Evolutionary conservation across 352 stramenopile genomes (phyloP).

Genomic region (Globisporangium cylindrosporum): DNA sequence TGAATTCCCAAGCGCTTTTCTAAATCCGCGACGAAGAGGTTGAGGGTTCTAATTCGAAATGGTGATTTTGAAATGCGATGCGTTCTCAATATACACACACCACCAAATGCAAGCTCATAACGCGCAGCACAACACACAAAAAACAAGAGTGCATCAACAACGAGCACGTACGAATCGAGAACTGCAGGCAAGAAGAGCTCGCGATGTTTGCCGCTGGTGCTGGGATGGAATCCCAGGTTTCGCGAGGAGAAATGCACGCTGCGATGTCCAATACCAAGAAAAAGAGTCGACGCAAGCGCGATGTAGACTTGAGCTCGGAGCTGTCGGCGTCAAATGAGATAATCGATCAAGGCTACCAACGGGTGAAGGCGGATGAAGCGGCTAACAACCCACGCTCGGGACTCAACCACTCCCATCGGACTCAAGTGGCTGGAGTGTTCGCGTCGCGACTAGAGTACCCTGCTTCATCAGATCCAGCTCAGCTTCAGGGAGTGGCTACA

Average conservation of each 20-base stretch:
- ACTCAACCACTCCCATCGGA: neutral
- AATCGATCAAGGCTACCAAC: neutral
- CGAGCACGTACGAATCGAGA: neutral
- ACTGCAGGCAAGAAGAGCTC: neutral
- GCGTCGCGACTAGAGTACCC: neutral
- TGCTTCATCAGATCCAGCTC: neutral
- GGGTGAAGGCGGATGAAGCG: neutral
- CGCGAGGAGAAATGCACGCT: neutral
- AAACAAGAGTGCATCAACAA: neutral
- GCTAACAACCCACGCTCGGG: conserved; percentile 2
- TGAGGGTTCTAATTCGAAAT: neutral
- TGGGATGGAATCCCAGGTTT: neutral
- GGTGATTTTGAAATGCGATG: too few relatives aligned
- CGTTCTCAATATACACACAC: neutral
- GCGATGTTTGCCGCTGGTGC: neutral
- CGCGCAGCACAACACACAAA: neutral
- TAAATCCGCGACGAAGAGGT: neutral
- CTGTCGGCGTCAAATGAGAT: neutral
- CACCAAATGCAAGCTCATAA: neutral
- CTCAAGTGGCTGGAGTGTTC: neutral
- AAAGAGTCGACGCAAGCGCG: conserved; percentile 24
- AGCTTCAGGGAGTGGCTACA: neutral
- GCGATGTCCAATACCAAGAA: conserved; percentile 5
- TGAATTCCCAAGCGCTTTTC: neutral
- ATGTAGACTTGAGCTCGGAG: neutral